phyloP scores from a whole-genome alignment of 108 stramenopile genomes.

The Nitzschia putrida region DNA sequence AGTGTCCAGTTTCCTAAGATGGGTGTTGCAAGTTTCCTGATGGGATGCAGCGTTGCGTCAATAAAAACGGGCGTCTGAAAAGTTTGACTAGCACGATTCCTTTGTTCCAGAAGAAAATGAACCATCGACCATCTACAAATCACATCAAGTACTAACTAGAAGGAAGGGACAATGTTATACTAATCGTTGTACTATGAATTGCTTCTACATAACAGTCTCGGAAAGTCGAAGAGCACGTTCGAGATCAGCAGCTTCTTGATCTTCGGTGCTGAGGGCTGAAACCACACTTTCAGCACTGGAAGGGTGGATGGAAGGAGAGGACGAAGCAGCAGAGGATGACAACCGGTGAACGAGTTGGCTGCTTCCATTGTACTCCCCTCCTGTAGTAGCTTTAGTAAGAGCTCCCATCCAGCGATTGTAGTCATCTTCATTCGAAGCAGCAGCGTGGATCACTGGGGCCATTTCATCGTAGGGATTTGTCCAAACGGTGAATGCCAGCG shows the following conservation, averaged over 20 bases:
- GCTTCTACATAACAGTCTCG: constrained; percentile 5
- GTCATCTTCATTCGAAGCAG: constrained; percentile 35
- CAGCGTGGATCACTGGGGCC: constrained; percentile 42
- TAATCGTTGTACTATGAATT: too few species aligned
- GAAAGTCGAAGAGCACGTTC: constrained; percentile 10
- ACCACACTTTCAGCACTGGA: constrained; percentile 16
- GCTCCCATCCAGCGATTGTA: constrained; percentile 49
- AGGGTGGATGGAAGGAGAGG: background rate
- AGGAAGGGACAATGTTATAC: too few species aligned
- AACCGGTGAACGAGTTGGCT: background rate
- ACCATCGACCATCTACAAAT: too few species aligned
- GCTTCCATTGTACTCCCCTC: constrained; percentile 18
- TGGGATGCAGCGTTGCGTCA: too few species aligned
- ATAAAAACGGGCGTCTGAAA: too few species aligned
- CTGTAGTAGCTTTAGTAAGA: constrained; percentile 32
- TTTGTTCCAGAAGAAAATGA: too few species aligned
- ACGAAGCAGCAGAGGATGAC: background rate
- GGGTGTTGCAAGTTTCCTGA: too few species aligned
- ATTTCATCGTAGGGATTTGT: constrained; percentile 32
- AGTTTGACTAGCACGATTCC: too few species aligned
- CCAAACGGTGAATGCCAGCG: constrained; percentile 40
- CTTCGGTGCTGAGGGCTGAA: constrained; percentile 16
- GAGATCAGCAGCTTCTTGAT: constrained; percentile 29
- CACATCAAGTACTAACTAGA: too few species aligned
- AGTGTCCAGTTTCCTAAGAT: too few species aligned